Percentiles rank a stretch among this genome's conserved stretches.
Conservation (phyloP, 2,329 filamentous ascomycete genomes). For the Monilinia fructicola region DNA sequence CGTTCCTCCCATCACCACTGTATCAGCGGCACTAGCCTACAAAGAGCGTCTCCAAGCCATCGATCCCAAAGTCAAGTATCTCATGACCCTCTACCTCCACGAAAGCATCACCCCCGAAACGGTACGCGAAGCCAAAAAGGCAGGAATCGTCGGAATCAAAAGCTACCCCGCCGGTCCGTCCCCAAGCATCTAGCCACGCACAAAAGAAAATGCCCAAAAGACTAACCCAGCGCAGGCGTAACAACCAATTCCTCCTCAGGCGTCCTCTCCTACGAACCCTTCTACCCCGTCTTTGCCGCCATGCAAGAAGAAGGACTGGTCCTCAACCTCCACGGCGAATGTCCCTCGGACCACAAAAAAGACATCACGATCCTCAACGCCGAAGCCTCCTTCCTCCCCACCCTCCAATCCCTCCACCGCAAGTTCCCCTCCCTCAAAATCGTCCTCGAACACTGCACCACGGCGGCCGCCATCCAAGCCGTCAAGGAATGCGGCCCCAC, state of each 20-base stretch:
- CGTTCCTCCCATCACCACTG: constrained; percentile 57
- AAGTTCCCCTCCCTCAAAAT: constrained; percentile 70
- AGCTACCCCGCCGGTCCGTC: constrained; percentile 27
- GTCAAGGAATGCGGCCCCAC: constrained; percentile 73
- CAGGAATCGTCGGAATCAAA: constrained; percentile 30
- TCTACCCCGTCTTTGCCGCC: constrained; percentile 75
- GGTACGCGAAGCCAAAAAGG: constrained; percentile 30
- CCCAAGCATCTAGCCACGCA: not conserved
- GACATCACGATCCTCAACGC: constrained; percentile 39
- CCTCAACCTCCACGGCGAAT: constrained; percentile 89
- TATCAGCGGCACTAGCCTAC: constrained; percentile 64
- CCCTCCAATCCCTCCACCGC: constrained; percentile 67
- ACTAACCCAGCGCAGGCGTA: constrained; percentile 49
- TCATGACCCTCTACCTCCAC: constrained; percentile 64
- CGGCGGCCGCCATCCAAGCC: constrained; percentile 73
- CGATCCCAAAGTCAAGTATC: constrained; percentile 61
- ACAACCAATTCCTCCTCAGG: constrained; percentile 68
- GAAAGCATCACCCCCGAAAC: constrained; percentile 28
- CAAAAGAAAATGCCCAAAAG: constrained; percentile 50
- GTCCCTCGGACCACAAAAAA: constrained; percentile 45
- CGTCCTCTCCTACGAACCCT: constrained; percentile 66
- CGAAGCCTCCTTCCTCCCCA: constrained; percentile 77
- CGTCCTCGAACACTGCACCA: constrained; percentile 82
- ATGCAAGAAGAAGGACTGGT: constrained; percentile 82
- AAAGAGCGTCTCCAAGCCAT: constrained; percentile 59